Base-by-base conservation (phyloP, 768 basidiomycete species). In the Austroboletus festivus region DNA sequence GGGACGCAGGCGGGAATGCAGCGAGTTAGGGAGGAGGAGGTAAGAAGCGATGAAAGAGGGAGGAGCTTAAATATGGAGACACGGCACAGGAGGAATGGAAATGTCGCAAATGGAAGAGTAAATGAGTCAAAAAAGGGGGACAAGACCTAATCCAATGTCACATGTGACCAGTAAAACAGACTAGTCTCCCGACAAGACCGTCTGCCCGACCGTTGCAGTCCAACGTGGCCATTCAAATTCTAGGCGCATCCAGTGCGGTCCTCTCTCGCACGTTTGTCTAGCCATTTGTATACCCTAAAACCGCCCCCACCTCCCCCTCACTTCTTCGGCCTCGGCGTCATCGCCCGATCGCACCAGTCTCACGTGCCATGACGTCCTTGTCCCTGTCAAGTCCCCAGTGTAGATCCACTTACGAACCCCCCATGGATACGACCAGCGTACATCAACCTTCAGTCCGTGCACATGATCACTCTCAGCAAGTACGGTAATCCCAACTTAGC, bases 1-100 rank as follows among this genome's bases (percentile, higher is more conserved):
- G 57, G 60, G 48, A 52, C 47, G 42, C 18, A 12, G 18, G 18
- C 21, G 44, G 22, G 19, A 38, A 28, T 23, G 13, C n/a, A 35
- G 33, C 22, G 40, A 20, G 15, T 16, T 41, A 10, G 9, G 38
- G 39, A 38, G 16, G 58, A 44, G 33, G 47, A 26, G 45, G 47
- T 15, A 37, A 19, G 61, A 52, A n/a, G n/a, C 46, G 62, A 48
- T 52, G 54, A 40, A 24, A 54, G 56, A 57, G 52, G 53, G 53
- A 33, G 50, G 52, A 42, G 59, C 59, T 67, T 67, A 67, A 69
- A 67, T 67, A 67, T 61, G 61, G 62, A n/a, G n/a, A 52, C 54
- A 54, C 64, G 47, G 65, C 68, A 69, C 67, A 65, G 65, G 65
- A 67, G 62, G 59, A 67, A 68, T 63, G 61, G 62, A 68, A 67